These are phyloP conservation scores for Pseudohyphozyma bogoriensis DNA, from an alignment of 768 basidiomycete genomes.

Conservation along the genomic window DNA sequence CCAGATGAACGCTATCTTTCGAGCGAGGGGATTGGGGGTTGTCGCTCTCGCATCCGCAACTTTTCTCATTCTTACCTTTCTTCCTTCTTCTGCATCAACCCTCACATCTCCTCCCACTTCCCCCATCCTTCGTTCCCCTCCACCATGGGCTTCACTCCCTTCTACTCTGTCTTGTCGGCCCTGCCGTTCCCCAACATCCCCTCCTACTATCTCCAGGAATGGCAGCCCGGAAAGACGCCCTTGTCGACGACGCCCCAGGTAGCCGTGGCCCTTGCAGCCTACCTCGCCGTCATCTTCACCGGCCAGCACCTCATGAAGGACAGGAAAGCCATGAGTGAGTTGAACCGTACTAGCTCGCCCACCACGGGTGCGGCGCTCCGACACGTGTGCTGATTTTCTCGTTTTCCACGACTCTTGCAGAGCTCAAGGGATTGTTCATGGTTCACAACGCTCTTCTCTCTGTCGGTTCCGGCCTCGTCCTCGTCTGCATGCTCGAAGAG, in stretches of 20 bases:
- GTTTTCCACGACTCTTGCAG: conserved; percentile 17
- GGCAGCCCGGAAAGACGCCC: conserved; percentile 53
- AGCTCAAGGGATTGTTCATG: conserved; percentile 38
- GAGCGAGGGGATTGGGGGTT: no score
- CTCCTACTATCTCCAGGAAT: conserved; percentile 5
- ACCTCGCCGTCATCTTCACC: conserved; percentile 82
- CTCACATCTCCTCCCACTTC: no score
- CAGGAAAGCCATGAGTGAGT: conserved; percentile 51
- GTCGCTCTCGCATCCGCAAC: no score
- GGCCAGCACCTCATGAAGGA: conserved; percentile 74
- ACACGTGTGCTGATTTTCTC: not conserved
- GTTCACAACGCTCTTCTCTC: conserved; percentile 81
- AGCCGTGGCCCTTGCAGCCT: conserved; percentile 55
- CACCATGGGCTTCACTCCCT: not conserved
- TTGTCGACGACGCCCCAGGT: conserved; percentile 68
- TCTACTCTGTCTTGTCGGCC: not conserved
- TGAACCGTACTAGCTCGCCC: no score
- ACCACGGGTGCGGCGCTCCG: not conserved
- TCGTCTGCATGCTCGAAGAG: conserved; percentile 81
- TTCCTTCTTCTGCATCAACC: no score
- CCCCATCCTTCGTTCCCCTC: no score
- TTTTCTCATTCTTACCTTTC: no score
- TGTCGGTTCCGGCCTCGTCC: conserved; percentile 67
- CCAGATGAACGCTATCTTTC: no score
- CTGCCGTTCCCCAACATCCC: not conserved